phyloP scores from a whole-genome alignment of 1,284 basidiomycete genomes.

The Xanthoconium separans region DNA sequence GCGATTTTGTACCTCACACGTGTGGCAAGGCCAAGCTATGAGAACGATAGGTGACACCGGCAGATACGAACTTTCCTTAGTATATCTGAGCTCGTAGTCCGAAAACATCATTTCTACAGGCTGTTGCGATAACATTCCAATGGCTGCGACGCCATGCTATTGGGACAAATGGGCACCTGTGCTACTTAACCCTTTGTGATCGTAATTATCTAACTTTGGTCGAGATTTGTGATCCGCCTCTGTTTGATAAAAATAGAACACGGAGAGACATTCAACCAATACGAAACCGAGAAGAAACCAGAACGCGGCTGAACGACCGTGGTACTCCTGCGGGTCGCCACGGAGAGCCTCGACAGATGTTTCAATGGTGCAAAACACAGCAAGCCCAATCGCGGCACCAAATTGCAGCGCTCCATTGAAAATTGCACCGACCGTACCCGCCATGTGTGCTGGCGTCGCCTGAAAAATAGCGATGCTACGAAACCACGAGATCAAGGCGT shows the following conservation, averaged over 20 bases:
- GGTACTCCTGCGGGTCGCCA: slow-evolving; percentile 34
- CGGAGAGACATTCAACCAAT: slow-evolving; percentile 33
- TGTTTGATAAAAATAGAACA: slow-evolving; percentile 40
- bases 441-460: slow-evolving; percentile 44
- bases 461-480: slow-evolving; percentile 52
- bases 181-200: not conserved
- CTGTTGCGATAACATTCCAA: not conserved
- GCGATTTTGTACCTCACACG: too few species aligned
- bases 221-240: not conserved
- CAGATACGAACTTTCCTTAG: too few species aligned
- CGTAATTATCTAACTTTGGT: not conserved
- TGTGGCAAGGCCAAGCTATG: too few species aligned
- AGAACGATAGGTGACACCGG: too few species aligned
- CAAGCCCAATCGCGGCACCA: slow-evolving; percentile 49
- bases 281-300: slow-evolving; percentile 51
- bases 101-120: too few species aligned
- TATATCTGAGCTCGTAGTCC: too few species aligned
- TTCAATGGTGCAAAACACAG: slow-evolving; percentile 48
- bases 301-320: slow-evolving; percentile 45
- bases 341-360: slow-evolving; percentile 39
- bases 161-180: not conserved
- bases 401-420: slow-evolving; percentile 55
- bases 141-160: not conserved
- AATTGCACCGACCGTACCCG: slow-evolving; percentile 55
- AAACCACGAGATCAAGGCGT: slow-evolving; percentile 1